Percentiles rank a stretch among this genome's conserved stretches.
Conservation (phyloP, 1,139 yeast genomes). For the Petasospora rhodanensis region DNA sequence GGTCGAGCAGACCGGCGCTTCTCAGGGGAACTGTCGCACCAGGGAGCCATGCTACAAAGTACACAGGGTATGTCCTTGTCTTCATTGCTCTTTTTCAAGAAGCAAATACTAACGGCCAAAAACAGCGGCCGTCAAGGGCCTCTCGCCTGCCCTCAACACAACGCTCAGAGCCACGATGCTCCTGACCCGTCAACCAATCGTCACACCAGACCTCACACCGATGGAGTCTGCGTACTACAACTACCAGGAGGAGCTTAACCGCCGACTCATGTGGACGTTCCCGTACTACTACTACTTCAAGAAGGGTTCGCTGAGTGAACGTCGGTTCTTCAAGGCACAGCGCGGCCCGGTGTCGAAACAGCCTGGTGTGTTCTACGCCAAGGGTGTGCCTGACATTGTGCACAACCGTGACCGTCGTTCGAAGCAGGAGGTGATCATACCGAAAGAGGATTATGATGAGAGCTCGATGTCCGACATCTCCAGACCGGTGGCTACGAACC, state of each 20-base stretch:
- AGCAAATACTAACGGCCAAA: too few relatives aligned
- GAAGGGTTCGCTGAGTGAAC: conserved; percentile 85
- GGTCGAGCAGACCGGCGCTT: too few relatives aligned
- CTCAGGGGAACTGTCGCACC: too few relatives aligned
- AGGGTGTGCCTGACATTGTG: conserved; percentile 81
- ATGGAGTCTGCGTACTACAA: conserved; percentile 75
- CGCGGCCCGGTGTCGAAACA: conserved; percentile 67
- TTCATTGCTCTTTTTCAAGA: too few relatives aligned
- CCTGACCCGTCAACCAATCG: conserved; percentile 76
- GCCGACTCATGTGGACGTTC: conserved; percentile 94
- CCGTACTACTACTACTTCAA: conserved; percentile 92
- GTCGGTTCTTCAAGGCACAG: conserved; percentile 72
- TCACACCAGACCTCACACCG: conserved; percentile 69
- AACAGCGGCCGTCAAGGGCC: too few relatives aligned
- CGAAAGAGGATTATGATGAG: conserved; percentile 41
- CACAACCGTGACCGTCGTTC: conserved; percentile 85
- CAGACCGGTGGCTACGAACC: conserved; percentile 64
- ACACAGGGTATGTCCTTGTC: too few relatives aligned
- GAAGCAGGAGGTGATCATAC: conserved; percentile 71
- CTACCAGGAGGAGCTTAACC: conserved; percentile 83
- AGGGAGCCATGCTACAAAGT: too few relatives aligned
- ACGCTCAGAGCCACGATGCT: too few relatives aligned
- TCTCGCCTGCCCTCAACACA: too few relatives aligned
- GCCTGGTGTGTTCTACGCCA: conserved; percentile 72
- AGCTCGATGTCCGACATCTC: conserved; percentile 48